These are phyloP conservation scores for Scorias spongiosa DNA, from an alignment of 2,329 filamentous ascomycete species.

Conservation along the genomic window DNA sequence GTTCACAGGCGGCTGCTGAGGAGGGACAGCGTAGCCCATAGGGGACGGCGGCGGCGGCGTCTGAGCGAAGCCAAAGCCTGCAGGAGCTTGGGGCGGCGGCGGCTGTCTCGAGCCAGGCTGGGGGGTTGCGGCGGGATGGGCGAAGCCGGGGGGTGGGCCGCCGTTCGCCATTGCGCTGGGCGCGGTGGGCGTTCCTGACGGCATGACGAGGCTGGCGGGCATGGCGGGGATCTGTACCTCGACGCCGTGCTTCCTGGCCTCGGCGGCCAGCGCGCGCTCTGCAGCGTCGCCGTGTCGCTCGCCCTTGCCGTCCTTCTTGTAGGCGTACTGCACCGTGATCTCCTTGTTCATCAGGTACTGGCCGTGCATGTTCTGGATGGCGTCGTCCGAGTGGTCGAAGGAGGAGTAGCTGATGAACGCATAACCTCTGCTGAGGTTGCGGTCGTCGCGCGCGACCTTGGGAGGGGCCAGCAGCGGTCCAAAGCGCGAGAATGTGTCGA, in stretches of 20 bases:
- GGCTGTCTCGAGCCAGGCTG: slow-evolving; percentile 1
- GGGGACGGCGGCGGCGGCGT: slow-evolving; percentile 24
- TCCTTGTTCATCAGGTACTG: slow-evolving; percentile 97
- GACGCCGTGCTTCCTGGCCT: slow-evolving; percentile 90
- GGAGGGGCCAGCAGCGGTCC: slow-evolving; percentile 70
- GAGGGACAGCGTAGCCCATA: not conserved
- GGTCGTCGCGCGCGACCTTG: slow-evolving; percentile 84
- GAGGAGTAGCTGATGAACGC: slow-evolving; percentile 87
- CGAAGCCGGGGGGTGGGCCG: slow-evolving; percentile 17
- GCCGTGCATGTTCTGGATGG: slow-evolving; percentile 82
- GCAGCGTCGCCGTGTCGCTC: slow-evolving; percentile 91
- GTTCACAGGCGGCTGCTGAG: not conserved
- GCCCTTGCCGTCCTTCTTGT: slow-evolving; percentile 98
- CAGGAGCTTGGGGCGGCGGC: slow-evolving; percentile 6
- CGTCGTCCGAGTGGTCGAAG: slow-evolving; percentile 87
- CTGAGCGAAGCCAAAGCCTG: slow-evolving; percentile 23
- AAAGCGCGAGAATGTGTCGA: slow-evolving; percentile 89
- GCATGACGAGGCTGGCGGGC: slow-evolving; percentile 54
- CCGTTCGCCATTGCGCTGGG: slow-evolving; percentile 31
- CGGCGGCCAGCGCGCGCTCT: slow-evolving; percentile 76
- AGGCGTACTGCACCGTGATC: slow-evolving; percentile 91
- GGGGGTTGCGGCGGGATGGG: not conserved
- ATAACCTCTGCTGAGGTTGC: slow-evolving; percentile 81
- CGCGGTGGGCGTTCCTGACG: slow-evolving; percentile 22
- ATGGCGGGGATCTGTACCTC: slow-evolving; percentile 64